Conservation (phyloP, 2,329 filamentous ascomycete species). For the Zasmidium cellare region DNA sequence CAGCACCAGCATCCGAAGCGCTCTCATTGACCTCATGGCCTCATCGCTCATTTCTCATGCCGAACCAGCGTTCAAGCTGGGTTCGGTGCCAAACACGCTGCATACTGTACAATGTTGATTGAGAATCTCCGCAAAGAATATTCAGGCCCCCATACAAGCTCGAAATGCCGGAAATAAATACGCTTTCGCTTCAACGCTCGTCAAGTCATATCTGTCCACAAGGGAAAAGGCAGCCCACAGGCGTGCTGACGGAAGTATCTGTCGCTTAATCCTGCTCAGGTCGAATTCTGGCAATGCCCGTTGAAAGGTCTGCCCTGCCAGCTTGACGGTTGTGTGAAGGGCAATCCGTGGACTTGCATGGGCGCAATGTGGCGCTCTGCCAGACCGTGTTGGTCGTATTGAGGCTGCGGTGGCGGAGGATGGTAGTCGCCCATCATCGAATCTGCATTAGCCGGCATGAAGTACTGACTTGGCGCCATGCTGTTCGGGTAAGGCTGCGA, state of each 20-base stretch:
- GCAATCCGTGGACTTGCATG: constrained; percentile 10
- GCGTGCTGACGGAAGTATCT: background rate
- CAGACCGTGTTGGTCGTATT: constrained; percentile 2
- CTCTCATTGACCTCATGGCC: constrained; percentile 13
- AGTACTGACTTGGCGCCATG: constrained; percentile 16
- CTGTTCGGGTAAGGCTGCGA: constrained; percentile 7
- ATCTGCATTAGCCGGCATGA: constrained; percentile 16
- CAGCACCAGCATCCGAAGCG: background rate
- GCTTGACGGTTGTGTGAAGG: constrained; percentile 8
- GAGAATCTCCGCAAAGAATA: background rate
- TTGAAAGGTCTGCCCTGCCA: background rate
- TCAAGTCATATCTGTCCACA: background rate
- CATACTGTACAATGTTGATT: constrained; percentile 14
- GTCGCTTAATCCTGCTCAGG: background rate
- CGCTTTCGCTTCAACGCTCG: constrained; percentile 17
- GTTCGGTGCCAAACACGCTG: background rate
- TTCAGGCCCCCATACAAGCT: too few relatives aligned
- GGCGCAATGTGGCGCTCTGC: constrained; percentile 15
- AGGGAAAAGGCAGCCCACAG: too few relatives aligned
- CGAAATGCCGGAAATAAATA: background rate
- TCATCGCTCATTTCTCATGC: constrained; percentile 21
- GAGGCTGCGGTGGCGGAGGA: constrained; percentile 3
- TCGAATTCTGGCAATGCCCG: background rate
- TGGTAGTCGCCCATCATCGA: constrained; percentile 12
- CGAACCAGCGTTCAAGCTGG: background rate